A percentile compares a stretch with the other conserved stretches of the same genome.
Evolutionary conservation across 306 rosid species (phyloP).

Genomic region (Spatholobus suberectus): DNA sequence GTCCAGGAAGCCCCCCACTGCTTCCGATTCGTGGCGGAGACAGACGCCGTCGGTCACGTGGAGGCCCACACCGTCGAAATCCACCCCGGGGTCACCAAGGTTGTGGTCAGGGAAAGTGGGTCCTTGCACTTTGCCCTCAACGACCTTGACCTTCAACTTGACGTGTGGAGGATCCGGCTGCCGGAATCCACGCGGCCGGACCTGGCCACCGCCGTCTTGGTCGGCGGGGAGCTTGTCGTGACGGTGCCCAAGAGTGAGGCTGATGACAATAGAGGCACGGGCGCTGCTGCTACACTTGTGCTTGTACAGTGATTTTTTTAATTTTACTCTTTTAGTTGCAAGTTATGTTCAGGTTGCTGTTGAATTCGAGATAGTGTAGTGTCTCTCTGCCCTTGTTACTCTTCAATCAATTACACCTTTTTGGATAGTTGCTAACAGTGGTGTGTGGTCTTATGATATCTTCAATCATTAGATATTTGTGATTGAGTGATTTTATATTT

Average conservation of each 20-base stretch:
- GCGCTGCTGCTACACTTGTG: conserved; percentile 61
- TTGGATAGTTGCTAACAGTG: too few relatives aligned
- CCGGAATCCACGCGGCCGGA: conserved; percentile 82
- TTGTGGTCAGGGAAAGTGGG: conserved; percentile 67
- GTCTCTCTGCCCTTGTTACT: too few relatives aligned
- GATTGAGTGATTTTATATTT: too few relatives aligned
- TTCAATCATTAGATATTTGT: too few relatives aligned
- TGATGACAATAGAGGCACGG: conserved; percentile 58
- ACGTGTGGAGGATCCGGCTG: conserved; percentile 81
- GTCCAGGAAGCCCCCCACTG: conserved; percentile 66
- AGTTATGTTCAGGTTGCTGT: too few relatives aligned
- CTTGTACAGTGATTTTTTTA: conserved; percentile 65
- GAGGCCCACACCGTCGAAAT: conserved; percentile 69
- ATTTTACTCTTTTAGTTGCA: conserved; percentile 6
- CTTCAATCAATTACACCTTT: not conserved
- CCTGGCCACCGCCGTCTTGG: conserved; percentile 68
- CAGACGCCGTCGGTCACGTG: conserved; percentile 46
- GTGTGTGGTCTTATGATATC: too few relatives aligned
- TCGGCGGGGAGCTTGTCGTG: conserved; percentile 74
- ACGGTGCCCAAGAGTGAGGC: conserved; percentile 69
- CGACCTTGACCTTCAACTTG: conserved; percentile 62
- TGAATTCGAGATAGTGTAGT: too few relatives aligned
- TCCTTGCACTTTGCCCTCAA: conserved; percentile 54
- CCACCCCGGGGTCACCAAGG: conserved; percentile 80
- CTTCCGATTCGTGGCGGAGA: conserved; percentile 74